Base-by-base conservation (phyloP, 2,329 filamentous ascomycete genomes). In the Monilinia fructicola region DNA sequence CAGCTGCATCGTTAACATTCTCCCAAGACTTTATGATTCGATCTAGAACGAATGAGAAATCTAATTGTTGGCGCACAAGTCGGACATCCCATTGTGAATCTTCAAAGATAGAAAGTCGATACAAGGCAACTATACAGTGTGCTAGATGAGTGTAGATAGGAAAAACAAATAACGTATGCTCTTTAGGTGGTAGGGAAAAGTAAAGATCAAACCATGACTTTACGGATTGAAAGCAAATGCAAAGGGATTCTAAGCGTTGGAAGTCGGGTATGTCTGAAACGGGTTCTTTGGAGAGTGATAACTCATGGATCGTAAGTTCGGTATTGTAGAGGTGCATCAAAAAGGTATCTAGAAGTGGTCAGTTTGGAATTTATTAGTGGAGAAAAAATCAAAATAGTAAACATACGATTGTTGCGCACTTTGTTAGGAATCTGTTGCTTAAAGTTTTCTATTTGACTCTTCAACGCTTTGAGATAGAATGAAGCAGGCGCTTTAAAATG, bases 391-490 rank as follows among this genome's bases (percentile, higher is more conserved):
- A 35, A 14, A 26, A 14, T 23, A 2, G 14, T 21, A 31, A 0
- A 21, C 54, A 4, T 60, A 68, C 67, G 40, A 42, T 68, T 54
- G 5, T 26, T n/a, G 44, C 46, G 69, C 96, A 87, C 46, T 56
- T 65, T 68, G 84, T 81, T 10, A 91, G 93, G 65, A 95, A 87
- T 67, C 85, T 88, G 2, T 91, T 86, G 77, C 88, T 82, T 81
- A 12, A 68, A 42, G 4, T 31, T 87, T 86, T 64, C 87, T 87
- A 64, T 85, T 81, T 7, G 87, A 86, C 72, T 90, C 81, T 26
- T 90, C 83, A 38, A 83, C 78, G 71, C 83, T 79, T 68, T 64
- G 7, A 67, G 26, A 38, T 64, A 60, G 26, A 68, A 63, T 11
- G 7, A 21, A 26, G 50, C 38, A 35, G 67, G 64, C 76, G 42